Evolutionary conservation across 371 early-diverging fungal species (phyloP), one percentile per base, ranked within the genome.

Genomic region (Batkoa obscura): DNA sequence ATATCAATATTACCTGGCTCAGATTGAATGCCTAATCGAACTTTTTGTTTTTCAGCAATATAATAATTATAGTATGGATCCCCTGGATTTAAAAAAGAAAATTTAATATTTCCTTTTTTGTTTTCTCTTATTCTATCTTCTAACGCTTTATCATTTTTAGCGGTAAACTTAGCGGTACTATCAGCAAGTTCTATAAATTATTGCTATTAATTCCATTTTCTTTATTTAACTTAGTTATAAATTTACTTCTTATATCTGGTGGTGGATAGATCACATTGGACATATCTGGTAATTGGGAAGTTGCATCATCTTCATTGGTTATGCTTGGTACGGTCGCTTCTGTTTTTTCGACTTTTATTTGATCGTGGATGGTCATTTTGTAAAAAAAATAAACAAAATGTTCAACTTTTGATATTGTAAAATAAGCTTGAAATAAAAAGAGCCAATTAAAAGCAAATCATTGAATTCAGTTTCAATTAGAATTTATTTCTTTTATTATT

Each of bases 41-140:
- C 72, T 74, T 71, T 66, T 78, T 81, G 60, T 76, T 75, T 43
- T 79, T 79, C n/a, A n/a, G 63, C 92, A 94, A 72, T 92, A 97
- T 23, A 85, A 79, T n/a, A n/a, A n/a, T n/a, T n/a, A 66, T 84
- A 81, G 67, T 94, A 97, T 3, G 95, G 95, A 72, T 97, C 98
- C 55, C 64, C 78, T 0, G 83, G 81, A 66, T 87, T 86, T 59
- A 97, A 68, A 66, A 97, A 97, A 46, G 84, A 84, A 61, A 97
- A 97, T 55, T 83, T 83, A 3, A 85, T 81, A 69, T 91, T 90
- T 60, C 74, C 72, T 56, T 70, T 72, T 69, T 90, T 85, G 34
- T 80, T 84, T 60, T 92, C 90, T 39, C 87, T 76, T 62, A 97
- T 82, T 41, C 83, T 79, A 38, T 88, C 88, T 68, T 94, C 91